A percentile compares a stretch with the other conserved stretches of the same genome.
These are phyloP conservation scores for Lycium ferocissimum DNA, from an alignment of 257 asterid genomes.

Conservation along the genomic window DNA sequence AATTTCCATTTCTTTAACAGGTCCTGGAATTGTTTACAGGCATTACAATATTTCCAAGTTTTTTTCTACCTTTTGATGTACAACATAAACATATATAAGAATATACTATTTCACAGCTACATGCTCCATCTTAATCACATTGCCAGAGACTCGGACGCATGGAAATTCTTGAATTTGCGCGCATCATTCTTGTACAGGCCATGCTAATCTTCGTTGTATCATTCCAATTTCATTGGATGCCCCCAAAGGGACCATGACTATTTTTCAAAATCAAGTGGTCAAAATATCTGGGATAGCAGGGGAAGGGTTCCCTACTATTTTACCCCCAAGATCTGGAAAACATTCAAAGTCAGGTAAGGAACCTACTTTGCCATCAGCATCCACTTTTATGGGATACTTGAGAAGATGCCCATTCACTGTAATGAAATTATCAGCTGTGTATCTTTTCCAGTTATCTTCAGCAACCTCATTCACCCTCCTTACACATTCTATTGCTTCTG, in stretches of 20 bases:
- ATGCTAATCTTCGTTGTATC: not conserved
- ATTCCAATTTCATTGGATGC: not conserved
- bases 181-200: not conserved
- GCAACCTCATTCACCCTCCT: constrained; percentile 70
- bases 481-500: constrained; percentile 68
- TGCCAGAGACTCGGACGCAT: not conserved
- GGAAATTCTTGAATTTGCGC: not conserved
- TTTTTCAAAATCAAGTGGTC: constrained; percentile 55
- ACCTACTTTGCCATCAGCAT: constrained; percentile 62
- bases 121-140: not conserved
- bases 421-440: constrained; percentile 49
- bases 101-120: not conserved
- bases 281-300: constrained; percentile 73
- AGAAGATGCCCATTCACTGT: constrained; percentile 80
- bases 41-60: not conserved
- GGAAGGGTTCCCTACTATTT: constrained; percentile 71
- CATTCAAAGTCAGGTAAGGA: constrained; percentile 68
- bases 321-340: constrained; percentile 90
- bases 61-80: constrained; percentile 15
- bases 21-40: not conserved
- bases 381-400: constrained; percentile 75
- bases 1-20: not conserved
- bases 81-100: not conserved
- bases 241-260: not conserved
- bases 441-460: constrained; percentile 72